phyloP scores from a whole-genome alignment of 768 basidiomycete genomes.

The Peribolospora baueri region DNA sequence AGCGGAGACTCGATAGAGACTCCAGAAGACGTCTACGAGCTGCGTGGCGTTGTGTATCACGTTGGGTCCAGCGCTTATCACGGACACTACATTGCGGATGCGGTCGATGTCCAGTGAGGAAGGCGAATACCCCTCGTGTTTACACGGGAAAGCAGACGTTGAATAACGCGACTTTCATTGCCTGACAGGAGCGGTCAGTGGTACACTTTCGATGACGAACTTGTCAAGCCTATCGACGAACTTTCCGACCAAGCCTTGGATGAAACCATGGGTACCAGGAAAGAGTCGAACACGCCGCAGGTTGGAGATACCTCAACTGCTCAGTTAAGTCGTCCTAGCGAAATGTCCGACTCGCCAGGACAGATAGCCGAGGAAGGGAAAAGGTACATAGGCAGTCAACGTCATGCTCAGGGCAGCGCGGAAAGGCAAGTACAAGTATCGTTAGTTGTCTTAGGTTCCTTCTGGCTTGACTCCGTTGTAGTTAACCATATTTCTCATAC shows the following conservation, averaged over 20 bases:
- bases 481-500: slow-evolving; percentile 1
- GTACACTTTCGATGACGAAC: slow-evolving; percentile 85
- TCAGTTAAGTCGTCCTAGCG: too few relatives aligned
- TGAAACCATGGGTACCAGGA: slow-evolving; percentile 21
- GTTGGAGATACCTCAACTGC: too few relatives aligned
- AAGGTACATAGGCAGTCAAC: background rate
- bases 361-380: too few relatives aligned
- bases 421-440: background rate
- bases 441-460: too few relatives aligned
- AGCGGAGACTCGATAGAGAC: background rate
- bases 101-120: slow-evolving; percentile 43
- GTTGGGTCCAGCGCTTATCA: slow-evolving; percentile 80
- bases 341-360: too few relatives aligned
- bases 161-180: slow-evolving; percentile 8
- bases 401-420: background rate
- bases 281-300: slow-evolving; percentile 19
- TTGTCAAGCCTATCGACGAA: slow-evolving; percentile 27
- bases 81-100: slow-evolving; percentile 70
- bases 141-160: slow-evolving; percentile 15
- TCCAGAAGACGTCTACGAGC: slow-evolving; percentile 33
- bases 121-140: background rate
- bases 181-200: slow-evolving; percentile 37
- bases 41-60: slow-evolving; percentile 65
- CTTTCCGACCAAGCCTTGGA: slow-evolving; percentile 13
- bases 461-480: background rate